Base-by-base conservation (phyloP, 768 basidiomycete genomes). In the Multifurca ochricompacta region DNA sequence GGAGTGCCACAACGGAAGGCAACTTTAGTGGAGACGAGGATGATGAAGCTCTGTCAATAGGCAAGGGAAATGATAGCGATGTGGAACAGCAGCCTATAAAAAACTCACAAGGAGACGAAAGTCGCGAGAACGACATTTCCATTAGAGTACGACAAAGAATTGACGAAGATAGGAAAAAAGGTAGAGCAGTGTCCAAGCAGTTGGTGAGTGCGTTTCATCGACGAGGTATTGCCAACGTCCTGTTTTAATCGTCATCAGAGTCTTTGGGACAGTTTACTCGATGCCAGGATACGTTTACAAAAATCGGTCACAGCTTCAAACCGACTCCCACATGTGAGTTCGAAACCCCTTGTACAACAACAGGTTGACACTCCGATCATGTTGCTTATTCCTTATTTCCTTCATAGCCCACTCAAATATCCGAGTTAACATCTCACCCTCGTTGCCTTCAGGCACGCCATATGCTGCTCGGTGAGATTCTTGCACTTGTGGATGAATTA, bases 221-320 rank as follows among this genome's bases (percentile, higher is more conserved):
- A 28, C 23, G 16, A 34, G 25, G 31, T 14, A 14, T 36, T 6
- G 13, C 28, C 35, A n/a, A 3, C 19, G 21, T 18, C 7, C 34
- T 36, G 34, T 28, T 35, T 21, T 19, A 6, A 27, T 14, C 14
- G 23, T 27, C 23, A 21, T 11, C 63, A 97, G 92, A 73, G 75
- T 3, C 69, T 93, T 32, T 96, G 91, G 87, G 91, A 97, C 67
- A 74, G 77, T 4, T 74, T 97, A 34, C 75, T 97, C 27, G 90
- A 96, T 65, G 81, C 88, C n/a, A 81, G 95, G 32, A 98, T 98
- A 66, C 83, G 83, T 23, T 69, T 96, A 40, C 95, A 97, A 70
- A 97, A 93, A 71, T 78, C 84, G 21, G 73, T 82, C 41, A 63
- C 73, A 1, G 72, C 83, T 10, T 75, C 82, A 6, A 88, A 91